Percentiles rank a stretch among this genome's conserved stretches.
Conservation (phyloP, 1,284 basidiomycete genomes). For the Ustilago crameri region DNA sequence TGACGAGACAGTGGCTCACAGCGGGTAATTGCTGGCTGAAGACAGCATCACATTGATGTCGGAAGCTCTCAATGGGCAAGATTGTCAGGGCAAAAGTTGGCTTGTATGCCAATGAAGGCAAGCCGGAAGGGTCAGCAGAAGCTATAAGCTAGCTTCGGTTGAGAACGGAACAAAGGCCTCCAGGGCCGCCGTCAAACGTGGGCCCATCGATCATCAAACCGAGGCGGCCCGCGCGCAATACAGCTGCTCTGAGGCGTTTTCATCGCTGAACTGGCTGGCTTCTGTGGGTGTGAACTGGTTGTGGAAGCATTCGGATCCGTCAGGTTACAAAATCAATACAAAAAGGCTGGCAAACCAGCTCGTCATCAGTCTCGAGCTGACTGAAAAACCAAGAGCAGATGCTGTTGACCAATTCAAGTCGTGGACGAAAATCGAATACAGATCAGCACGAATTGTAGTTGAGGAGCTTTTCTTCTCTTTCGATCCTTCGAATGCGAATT, state of each 20-base stretch:
- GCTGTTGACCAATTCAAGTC: background rate
- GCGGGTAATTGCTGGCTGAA: no score
- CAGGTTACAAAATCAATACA: background rate
- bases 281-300: no score
- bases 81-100: no score
- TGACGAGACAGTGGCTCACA: no score
- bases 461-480: background rate
- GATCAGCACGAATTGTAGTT: background rate
- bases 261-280: no score
- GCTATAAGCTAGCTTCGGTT: conserved; percentile 10
- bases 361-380: background rate
- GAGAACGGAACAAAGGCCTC: conserved; percentile 17
- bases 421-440: no score
- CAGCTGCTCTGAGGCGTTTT: background rate
- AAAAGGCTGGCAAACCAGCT: background rate
- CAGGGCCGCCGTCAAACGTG: no score
- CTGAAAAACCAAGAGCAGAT: background rate
- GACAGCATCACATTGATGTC: no score
- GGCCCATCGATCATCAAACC: conserved; percentile 8
- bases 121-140: conserved; percentile 1
- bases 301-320: conserved; percentile 3
- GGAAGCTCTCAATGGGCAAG: no score
- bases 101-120: no score
- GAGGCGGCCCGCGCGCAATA: conserved; percentile 21
- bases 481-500: background rate